These are phyloP conservation scores for Amphirosellinia nigrospora DNA, from an alignment of 495 filamentous ascomycete species.

Conservation along the genomic window DNA sequence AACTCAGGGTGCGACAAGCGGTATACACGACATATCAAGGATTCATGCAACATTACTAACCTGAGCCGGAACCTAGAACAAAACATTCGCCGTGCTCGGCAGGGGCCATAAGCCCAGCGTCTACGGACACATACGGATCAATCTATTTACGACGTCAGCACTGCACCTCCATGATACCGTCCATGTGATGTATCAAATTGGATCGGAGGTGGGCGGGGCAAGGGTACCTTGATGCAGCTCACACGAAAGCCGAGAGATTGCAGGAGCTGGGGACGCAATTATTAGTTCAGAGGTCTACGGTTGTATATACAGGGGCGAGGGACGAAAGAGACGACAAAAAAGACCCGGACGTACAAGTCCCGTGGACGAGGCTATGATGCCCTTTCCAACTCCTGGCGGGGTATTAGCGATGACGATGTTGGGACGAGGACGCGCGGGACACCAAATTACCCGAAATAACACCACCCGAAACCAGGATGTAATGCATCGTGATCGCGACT, in stretches of 20 bases:
- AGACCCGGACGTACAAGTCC: conserved; percentile 28
- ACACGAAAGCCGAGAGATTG: conserved; percentile 33
- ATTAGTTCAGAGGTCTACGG: background rate
- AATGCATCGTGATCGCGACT: conserved; percentile 66
- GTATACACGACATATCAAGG: conserved; percentile 29
- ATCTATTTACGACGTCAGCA: conserved; percentile 58
- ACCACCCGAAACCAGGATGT: conserved; percentile 84
- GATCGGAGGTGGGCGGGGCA: conserved; percentile 35
- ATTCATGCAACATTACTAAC: conserved; percentile 13
- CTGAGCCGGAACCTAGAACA: conserved; percentile 40
- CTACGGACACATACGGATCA: conserved; percentile 84
- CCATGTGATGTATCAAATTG: conserved; percentile 3
- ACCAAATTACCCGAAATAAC: conserved; percentile 41
- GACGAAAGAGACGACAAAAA: background rate
- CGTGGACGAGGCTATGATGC: conserved; percentile 38
- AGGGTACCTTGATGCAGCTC: conserved; percentile 28
- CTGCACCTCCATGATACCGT: background rate
- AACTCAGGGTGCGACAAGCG: conserved; percentile 29
- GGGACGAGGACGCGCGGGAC: background rate
- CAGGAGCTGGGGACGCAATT: conserved; percentile 24
- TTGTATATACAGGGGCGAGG: background rate
- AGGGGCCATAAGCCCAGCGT: conserved; percentile 75
- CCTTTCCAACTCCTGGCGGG: conserved; percentile 37
- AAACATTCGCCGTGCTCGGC: conserved; percentile 62
- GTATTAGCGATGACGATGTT: conserved; percentile 30